Conservation (phyloP, 2,329 filamentous ascomycete genomes). For the Claviceps paspali region DNA sequence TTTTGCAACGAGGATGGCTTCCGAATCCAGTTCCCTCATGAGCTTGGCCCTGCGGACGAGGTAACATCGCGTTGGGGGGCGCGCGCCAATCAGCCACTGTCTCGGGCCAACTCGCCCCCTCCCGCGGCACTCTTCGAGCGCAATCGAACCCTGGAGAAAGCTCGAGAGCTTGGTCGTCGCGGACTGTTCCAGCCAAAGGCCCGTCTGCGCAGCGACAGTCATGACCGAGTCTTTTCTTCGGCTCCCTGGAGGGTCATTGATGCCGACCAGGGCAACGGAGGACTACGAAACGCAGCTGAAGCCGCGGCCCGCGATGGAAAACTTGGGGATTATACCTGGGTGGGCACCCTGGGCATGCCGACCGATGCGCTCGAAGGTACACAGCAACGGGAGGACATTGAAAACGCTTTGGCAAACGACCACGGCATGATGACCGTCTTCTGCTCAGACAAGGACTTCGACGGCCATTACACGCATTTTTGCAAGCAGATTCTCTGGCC, state of each 20-base stretch:
- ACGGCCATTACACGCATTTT: slow-evolving; percentile 88
- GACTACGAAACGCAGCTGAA: slow-evolving; percentile 74
- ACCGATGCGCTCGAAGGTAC: slow-evolving; percentile 68
- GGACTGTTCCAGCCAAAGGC: slow-evolving; percentile 40
- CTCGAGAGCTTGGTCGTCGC: slow-evolving; percentile 39
- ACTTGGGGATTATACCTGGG: slow-evolving; percentile 67
- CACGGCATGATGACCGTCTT: slow-evolving; percentile 74
- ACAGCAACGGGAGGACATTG: slow-evolving; percentile 66
- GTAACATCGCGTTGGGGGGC: slow-evolving; percentile 65
- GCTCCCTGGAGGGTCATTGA: slow-evolving; percentile 71
- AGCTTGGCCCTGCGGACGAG: slow-evolving; percentile 51
- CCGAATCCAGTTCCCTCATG: slow-evolving; percentile 38
- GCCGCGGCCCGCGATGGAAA: slow-evolving; percentile 57
- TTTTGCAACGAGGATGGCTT: slow-evolving; percentile 44
- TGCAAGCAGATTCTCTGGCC: slow-evolving; percentile 98
- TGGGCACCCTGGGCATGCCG: slow-evolving; percentile 86
- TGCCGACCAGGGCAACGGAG: slow-evolving; percentile 84
- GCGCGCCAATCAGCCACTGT: slow-evolving; percentile 62
- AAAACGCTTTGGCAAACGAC: slow-evolving; percentile 65
- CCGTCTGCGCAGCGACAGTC: slow-evolving; percentile 42
- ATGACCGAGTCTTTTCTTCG: slow-evolving; percentile 57
- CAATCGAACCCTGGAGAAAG: slow-evolving; percentile 39
- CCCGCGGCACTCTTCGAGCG: slow-evolving; percentile 64
- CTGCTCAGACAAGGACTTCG: slow-evolving; percentile 79
- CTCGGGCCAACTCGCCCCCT: slow-evolving; percentile 57